Base-by-base conservation (phyloP, 1,139 yeast genomes). In the Pichia sp. region DNA sequence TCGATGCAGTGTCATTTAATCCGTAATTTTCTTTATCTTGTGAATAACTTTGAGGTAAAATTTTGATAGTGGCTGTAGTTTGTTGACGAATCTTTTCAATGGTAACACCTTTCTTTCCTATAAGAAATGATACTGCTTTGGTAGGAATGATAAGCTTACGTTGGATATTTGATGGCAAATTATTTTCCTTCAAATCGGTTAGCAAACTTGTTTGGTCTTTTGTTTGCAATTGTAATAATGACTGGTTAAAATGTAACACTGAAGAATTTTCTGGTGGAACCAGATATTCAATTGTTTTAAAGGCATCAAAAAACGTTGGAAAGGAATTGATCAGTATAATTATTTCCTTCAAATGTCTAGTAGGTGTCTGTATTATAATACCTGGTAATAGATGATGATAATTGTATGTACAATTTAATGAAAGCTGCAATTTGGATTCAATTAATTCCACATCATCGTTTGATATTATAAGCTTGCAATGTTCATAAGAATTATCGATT, bases 381-480 rank as follows among this genome's bases (percentile, higher is more conserved):
- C 46, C 46, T 2, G 46, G 46, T 4, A 43, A 29, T 3, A 43
- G 28, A 30, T 43, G 46, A 23, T 43, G 46, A 12, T 30, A n/a
- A 9, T 24, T 24, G 20, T 12, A 10, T 24, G 35, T 16, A 16
- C 16, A 16, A 16, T 16, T 16, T 16, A 16, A 16, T 16, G 16
- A 16, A 16, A 16, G 16, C 16, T 16, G 16, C 16, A 16, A 16
- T 16, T 16, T 16, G 16, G 16, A 16, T 16, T 16, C 16, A 16
- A 16, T 16, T 16, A 16, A 16, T 16, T 16, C 16, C 16, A 16
- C 28, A 26, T 26, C 7, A 26, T 26, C 28, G 9, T 26, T 9
- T 9, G 28, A 26, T 26, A 26, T 6, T 6, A 26, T 26, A 26
- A 26, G 9, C 28, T 26, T 26, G 28, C 7, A 9, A 26, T 9